Base-by-base conservation (phyloP, 495 filamentous ascomycete species). In the Talaromyces trachyspermus region DNA sequence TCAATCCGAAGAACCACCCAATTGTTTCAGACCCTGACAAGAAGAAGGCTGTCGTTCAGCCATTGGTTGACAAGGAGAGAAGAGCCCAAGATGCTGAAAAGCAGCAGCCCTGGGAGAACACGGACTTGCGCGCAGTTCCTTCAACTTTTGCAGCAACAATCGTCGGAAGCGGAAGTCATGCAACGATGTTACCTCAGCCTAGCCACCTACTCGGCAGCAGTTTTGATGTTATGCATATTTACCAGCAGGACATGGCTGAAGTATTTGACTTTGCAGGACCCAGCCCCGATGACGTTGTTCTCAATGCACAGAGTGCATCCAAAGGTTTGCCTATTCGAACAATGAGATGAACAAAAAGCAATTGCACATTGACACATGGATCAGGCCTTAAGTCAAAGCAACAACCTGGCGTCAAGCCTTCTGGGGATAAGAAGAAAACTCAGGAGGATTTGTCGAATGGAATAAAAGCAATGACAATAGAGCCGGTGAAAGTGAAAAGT, bases 281-380 rank as follows among this genome's bases (percentile, higher is more conserved):
- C 46, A 96, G 91, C 63, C 92, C 92, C 55, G 92, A 98, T 67
- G 94, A 96, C 67, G 70, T 91, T 51, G 85, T 97, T 49, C 68
- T 83, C 32, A 79, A 82, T 61, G 92, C 92, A 51, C 92, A 96
- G 67, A 84, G 72, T 45, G 67, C 65, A 52, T 69, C 75, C 63
- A 92, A 92, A 89, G 83, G 88, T 94, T 85, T 83, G 71, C 63
- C 64, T 57, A 63, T 74, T 65, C 70, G 66, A 64, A 64, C 57
- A 56, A 70, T 33, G 43, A 70, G 57, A 61, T 58, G 51, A 65
- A 53, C 56, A n/a, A n/a, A n/a, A 55, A 50, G 43, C 43, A 54
- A 20, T 45, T 54, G 48, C 66, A 66, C 69, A 75, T 71, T 68
- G 54, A 48, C 39, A 57, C 43, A 64, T 46, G 20, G n/a, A 46